Evolutionary conservation across 2,329 filamentous ascomycete species (phyloP), one percentile per base, ranked within the genome.

Genomic region (Ophiostoma montium): DNA sequence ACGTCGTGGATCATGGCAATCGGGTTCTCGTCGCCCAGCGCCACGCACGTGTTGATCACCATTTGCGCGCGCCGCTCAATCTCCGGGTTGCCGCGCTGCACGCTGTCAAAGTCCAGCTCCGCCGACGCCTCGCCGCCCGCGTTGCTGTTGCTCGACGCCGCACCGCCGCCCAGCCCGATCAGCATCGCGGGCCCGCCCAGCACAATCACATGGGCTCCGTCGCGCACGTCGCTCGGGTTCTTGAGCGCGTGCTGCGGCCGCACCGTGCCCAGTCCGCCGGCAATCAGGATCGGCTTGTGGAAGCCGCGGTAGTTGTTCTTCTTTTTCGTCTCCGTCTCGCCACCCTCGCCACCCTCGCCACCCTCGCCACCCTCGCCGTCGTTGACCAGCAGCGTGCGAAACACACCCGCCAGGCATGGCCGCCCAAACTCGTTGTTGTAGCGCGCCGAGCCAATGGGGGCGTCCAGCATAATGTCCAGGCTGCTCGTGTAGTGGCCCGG

Each of bases 391-490:
- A 98, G 74, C 1, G 92, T 98, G 53, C 90, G 76, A 72, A 98
- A 98, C 61, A 88, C 90, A 19, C 92, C 92, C 3, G 83, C 77
- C 12, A 94, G 82, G 60, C 83, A 88, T 33, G 92, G 90, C 35
- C 92, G 78, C 23, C 92, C 92, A 59, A 96, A 98, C 61, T 95
- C 92, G 61, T 98, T 98, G 71, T 96, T 96, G 72, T 94, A 96
- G 18, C 86, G 80, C 46, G 92, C 92, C 58, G 86, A 92, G 33
- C 92, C 92, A 57, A 98, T 92, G 0, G 92, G 92, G 0, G 88
- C 92, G 63, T 98, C 90, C 11, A 96, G 72, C 90, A 98, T 96
- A 58, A 98, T 96, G 62, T 96, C 89, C 35, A 95, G 70, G 67
- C 85, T 88, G 68, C 86, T 94, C 18, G 92, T 89, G 60, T 95